Evolutionary conservation across 2,329 filamentous ascomycete genomes (phyloP).

Genomic region (Trichoderma citrinoviride): DNA sequence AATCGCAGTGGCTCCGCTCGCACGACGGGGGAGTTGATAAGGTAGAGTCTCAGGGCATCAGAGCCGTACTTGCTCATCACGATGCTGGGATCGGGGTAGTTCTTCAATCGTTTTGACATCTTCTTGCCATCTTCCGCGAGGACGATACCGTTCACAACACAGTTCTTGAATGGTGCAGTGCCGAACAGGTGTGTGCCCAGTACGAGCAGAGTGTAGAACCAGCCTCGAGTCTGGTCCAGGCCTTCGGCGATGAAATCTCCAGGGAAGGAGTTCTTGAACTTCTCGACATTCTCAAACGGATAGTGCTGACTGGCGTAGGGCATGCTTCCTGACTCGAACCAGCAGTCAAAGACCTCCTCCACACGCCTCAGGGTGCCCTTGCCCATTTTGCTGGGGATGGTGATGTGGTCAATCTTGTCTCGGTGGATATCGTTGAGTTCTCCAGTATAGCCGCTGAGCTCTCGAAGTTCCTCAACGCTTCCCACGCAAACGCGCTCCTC

Average conservation of each 20-base stretch:
- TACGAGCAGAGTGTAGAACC: slow-evolving; percentile 93
- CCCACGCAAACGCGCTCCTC: slow-evolving; percentile 85
- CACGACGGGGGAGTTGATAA: slow-evolving; percentile 96
- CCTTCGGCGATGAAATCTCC: slow-evolving; percentile 95
- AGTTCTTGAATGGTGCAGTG: slow-evolving; percentile 85
- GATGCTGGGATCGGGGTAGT: slow-evolving; percentile 83
- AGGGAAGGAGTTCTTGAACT: slow-evolving; percentile 78
- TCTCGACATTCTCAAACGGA: slow-evolving; percentile 83
- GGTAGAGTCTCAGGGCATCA: slow-evolving; percentile 87
- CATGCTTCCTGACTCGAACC: slow-evolving; percentile 97
- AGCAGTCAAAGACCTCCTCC: slow-evolving; percentile 92
- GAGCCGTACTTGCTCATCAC: slow-evolving; percentile 88
- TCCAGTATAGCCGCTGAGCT: slow-evolving; percentile 81
- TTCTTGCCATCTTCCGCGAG: slow-evolving; percentile 95
- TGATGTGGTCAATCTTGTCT: slow-evolving; percentile 90
- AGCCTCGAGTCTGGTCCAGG: slow-evolving; percentile 88
- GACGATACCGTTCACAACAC: slow-evolving; percentile 93
- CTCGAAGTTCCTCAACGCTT: slow-evolving; percentile 77
- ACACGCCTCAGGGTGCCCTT: slow-evolving; percentile 79
- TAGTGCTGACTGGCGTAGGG: slow-evolving; percentile 90
- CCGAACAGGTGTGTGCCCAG: slow-evolving; percentile 86
- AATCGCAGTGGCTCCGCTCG: slow-evolving; percentile 87
- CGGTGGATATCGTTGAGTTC: slow-evolving; percentile 84
- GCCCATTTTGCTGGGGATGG: slow-evolving; percentile 84
- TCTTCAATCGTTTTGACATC: slow-evolving; percentile 97